Evolutionary conservation across 768 basidiomycete genomes (phyloP), one percentile per base, ranked within the genome.

Genomic region (Macrocybe gigantea): DNA sequence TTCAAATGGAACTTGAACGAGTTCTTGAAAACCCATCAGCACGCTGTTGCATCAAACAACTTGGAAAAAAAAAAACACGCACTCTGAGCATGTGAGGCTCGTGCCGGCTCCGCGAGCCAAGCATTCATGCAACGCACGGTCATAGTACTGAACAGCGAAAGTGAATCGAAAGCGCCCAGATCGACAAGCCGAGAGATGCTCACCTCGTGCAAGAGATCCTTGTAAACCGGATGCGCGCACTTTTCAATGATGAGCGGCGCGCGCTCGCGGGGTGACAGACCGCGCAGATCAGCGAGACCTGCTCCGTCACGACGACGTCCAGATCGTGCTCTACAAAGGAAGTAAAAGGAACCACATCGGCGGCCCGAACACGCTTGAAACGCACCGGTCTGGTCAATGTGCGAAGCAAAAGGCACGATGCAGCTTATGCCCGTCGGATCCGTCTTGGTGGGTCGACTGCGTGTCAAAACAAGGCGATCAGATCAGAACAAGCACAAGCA

Each of bases 361-460:
- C 22, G 4, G 22, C 22, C 22, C 22, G 22, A 22, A 22, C 4
- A 15, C 29, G 30, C 30, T 31, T 12, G 34, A 40, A 15, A 59
- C 66, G 29, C 31, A 73, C 73, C 72, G 14, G 73, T 76, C 45
- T 76, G 74, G 51, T 76, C 74, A 6, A 76, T 53, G 49, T 76
- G 74, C 9, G 69, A 70, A 1, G 66, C 68, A 49, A 76, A 76
- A 1, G 74, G 74, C 1, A 74, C 73, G 47, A 76, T 74, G 48
- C 74, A 76, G 49, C 69, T 71, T 47, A 76, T 74, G 13, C 74
- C 73, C 6, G 72, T 74, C 5, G 74, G 73, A 51, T 76, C 74
- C 0, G 63, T 70, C 58, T 73, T 76, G 6, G 70, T 67, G 5
- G 73, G 74, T 2, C 74, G 68, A 34, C 14, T 15, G 9, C 3